Evolutionary conservation across 1,284 basidiomycete species (phyloP), one percentile per base, ranked within the genome.

Genomic region (Microbotryomycetes sp.): DNA sequence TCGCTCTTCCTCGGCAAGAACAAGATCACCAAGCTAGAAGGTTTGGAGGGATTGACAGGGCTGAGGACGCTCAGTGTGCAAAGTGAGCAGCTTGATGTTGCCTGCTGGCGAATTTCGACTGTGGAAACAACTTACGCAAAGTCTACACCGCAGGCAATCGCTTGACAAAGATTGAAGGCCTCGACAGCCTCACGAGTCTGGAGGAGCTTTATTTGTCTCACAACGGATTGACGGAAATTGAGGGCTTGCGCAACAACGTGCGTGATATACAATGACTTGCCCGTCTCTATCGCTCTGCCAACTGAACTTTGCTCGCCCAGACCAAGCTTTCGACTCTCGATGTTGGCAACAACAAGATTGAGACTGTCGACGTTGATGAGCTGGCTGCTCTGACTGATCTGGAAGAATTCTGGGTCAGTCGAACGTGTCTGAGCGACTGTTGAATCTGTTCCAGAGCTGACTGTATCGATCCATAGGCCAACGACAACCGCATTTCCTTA

Each of bases 1-100:
- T 92, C 97, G 71, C 79, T 98, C 1, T 98, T 94, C 92, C 77
- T 97, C 4, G 94, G 94, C 12, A 98, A 98, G 3, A 98, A 98
- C 73, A 84, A 96, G 30, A 89, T 98, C 62, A 92, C 88, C 3
- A 87, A 86, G 74, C 78, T 98, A 4, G 88, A 94, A 76, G 84
- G 84, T 2, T 78, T 97, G 5, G 86, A 89, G 48, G 79, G 77
- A 9, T 77, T 93, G 5, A 80, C 80, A 54, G 82, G 81, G 59
- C 81, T 96, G 26, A 85, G 82, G 71, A 89, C 93, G 53, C 77
- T 97, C 23, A 90, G 89, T 32, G 67, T 73, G 22, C 71, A 73
- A 45, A 69, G 72, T 75, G 28, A 54, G 65, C 49, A 12, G n/a
- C n/a, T n/a, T n/a, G n/a, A n/a, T n/a, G n/a, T n/a, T n/a, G 4